Percentiles rank a stretch among this genome's conserved stretches.
Conservation (phyloP, 2,329 filamentous ascomycete genomes). For the Cercospora citrullina region DNA sequence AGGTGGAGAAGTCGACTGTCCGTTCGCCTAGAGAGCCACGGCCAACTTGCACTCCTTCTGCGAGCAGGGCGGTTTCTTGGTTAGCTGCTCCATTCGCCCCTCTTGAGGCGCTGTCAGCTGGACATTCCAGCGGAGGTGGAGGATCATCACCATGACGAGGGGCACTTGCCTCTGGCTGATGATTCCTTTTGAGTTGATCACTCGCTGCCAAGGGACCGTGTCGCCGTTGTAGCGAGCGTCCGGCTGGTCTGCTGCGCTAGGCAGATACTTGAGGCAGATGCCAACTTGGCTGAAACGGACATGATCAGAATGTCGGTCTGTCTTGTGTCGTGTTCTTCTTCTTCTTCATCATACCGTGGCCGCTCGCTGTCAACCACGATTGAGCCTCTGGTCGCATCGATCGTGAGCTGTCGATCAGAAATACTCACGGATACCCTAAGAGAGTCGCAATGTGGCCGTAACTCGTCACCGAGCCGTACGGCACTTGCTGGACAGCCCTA, state of each 20-base stretch:
- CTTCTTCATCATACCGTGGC: constrained; percentile 21
- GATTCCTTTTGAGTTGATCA: constrained; percentile 81
- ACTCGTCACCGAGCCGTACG: constrained; percentile 76
- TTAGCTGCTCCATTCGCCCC: constrained; percentile 47
- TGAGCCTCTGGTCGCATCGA: constrained; percentile 38
- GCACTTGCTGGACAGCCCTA: constrained; percentile 80
- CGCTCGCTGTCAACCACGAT: constrained; percentile 15
- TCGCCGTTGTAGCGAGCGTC: constrained; percentile 63
- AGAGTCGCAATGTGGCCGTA: constrained; percentile 80
- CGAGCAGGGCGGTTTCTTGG: constrained; percentile 49
- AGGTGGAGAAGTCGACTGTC: constrained; percentile 47
- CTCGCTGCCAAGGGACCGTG: constrained; percentile 92
- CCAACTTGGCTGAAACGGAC: constrained; percentile 69
- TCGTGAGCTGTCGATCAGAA: constrained; percentile 4
- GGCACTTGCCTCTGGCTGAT: constrained; percentile 75
- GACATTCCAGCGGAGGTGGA: not conserved
- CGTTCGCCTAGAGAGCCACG: constrained; percentile 50
- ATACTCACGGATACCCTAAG: constrained; percentile 64
- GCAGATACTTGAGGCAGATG: constrained; percentile 83
- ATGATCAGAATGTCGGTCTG: constrained; percentile 13
- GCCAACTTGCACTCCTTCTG: constrained; percentile 51
- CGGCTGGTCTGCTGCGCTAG: constrained; percentile 48
- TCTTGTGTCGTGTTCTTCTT: not conserved
- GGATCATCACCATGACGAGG: not conserved
- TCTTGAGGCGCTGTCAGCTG: constrained; percentile 29